These are phyloP conservation scores for Vaccinium macrocarpon DNA, from an alignment of 148 eudicot genomes.

Conservation along the genomic window DNA sequence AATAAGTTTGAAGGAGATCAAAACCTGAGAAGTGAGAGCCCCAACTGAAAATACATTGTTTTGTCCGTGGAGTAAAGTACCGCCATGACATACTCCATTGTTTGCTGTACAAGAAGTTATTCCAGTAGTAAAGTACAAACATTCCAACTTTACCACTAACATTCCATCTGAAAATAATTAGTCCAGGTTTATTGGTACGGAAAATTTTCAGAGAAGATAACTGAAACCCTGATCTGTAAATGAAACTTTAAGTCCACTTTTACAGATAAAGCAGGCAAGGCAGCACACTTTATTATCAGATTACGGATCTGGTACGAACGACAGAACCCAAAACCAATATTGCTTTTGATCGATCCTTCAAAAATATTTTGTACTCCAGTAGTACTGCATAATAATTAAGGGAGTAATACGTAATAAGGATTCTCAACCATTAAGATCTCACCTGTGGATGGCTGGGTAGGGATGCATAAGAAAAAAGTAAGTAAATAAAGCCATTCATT, in stretches of 20 bases:
- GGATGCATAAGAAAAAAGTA: not conserved
- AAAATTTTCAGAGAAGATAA: not conserved
- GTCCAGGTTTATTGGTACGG: not conserved
- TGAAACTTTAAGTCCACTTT: no score
- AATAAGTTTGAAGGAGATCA: not conserved
- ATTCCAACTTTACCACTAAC: conserved; percentile 9
- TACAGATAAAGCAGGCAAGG: no score
- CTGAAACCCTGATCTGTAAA: not conserved
- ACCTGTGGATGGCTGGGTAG: not conserved
- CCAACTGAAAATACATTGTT: not conserved
- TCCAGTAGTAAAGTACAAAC: conserved; percentile 10
- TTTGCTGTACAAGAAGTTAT: not conserved
- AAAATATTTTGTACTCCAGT: no score
- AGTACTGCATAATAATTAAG: no score
- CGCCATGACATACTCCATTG: not conserved
- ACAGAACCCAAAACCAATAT: no score
- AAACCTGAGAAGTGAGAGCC: conserved; percentile 1
- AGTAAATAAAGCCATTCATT: conserved; percentile 48
- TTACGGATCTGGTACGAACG: no score
- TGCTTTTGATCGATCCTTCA: no score
- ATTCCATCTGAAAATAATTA: not conserved
- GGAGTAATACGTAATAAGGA: no score
- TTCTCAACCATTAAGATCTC: not conserved
- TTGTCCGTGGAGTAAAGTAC: not conserved
- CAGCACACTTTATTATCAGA: no score